A percentile compares a stretch with the other conserved stretches of the same genome.
Conservation (phyloP, 208 protist genomes). For the Leishmania guyanensis region DNA sequence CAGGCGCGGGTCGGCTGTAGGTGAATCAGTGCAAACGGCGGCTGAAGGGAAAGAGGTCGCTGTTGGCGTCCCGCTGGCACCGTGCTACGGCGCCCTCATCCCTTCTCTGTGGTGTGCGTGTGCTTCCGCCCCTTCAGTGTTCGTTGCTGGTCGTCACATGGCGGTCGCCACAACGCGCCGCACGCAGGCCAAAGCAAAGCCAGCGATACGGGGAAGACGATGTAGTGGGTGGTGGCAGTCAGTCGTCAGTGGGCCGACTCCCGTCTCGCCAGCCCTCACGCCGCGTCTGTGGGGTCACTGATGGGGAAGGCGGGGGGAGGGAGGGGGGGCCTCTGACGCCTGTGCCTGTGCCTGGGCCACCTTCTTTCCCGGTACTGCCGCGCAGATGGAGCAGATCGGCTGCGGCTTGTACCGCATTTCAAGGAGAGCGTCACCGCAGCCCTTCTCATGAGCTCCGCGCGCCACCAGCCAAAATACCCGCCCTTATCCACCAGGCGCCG, state of each 20-base stretch:
- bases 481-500: conserved; percentile 4
- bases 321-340: not conserved
- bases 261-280: not conserved
- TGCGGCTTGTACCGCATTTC: conserved; percentile 8
- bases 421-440: conserved; percentile 9
- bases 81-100: not conserved
- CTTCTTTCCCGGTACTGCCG: conserved; percentile 15
- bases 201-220: not conserved
- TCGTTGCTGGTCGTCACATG: not conserved
- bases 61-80: not conserved
- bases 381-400: conserved; percentile 24
- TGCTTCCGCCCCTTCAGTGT: not conserved
- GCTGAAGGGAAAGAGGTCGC: not conserved
- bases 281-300: not conserved
- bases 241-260: not conserved
- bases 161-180: no score
- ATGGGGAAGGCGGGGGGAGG: no score
- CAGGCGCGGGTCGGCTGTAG: not conserved
- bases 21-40: not conserved
- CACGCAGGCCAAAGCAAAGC: not conserved
- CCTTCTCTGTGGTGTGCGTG: not conserved
- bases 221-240: not conserved
- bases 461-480: conserved; percentile 25
- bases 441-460: conserved; percentile 13
- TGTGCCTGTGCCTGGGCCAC: not conserved